Evolutionary conservation across 2,329 filamentous ascomycete genomes (phyloP).

Genomic region (Seiridium cupressi): DNA sequence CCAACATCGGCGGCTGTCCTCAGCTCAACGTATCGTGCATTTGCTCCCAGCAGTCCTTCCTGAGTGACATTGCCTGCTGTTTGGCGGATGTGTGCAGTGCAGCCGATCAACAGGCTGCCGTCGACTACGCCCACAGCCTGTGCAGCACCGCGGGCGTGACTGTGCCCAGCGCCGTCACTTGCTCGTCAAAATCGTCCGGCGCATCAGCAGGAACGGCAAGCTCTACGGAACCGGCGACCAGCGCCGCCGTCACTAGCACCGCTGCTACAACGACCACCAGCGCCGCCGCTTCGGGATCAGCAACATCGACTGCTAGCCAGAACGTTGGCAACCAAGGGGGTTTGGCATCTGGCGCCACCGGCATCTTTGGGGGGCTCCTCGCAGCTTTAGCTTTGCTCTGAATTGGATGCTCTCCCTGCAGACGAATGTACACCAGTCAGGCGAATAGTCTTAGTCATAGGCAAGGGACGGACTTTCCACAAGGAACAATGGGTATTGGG

Average conservation of each 20-base stretch:
- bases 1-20: constrained; percentile 35
- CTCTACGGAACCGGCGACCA: constrained; percentile 12
- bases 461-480: too few species aligned
- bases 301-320: background rate
- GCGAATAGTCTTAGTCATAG: too few species aligned
- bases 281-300: background rate
- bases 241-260: background rate
- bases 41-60: constrained; percentile 42
- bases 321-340: background rate
- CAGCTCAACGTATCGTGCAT: constrained; percentile 45
- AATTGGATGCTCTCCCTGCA: background rate
- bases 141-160: constrained; percentile 30
- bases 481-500: too few species aligned
- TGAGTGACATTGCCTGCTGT: constrained; percentile 48
- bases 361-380: constrained; percentile 15
- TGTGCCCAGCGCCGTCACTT: constrained; percentile 3
- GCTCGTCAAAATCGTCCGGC: constrained; percentile 1
- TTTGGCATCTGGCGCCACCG: background rate
- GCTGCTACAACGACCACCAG: background rate
- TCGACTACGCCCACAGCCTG: constrained; percentile 29
- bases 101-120: constrained; percentile 33
- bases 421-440: too few species aligned
- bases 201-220: constrained; percentile 4
- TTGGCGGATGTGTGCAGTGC: constrained; percentile 38
- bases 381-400: constrained; percentile 17